Evolutionary conservation across 2,329 filamentous ascomycete species (phyloP).

Genomic region (Knoxdaviesia proteae): DNA sequence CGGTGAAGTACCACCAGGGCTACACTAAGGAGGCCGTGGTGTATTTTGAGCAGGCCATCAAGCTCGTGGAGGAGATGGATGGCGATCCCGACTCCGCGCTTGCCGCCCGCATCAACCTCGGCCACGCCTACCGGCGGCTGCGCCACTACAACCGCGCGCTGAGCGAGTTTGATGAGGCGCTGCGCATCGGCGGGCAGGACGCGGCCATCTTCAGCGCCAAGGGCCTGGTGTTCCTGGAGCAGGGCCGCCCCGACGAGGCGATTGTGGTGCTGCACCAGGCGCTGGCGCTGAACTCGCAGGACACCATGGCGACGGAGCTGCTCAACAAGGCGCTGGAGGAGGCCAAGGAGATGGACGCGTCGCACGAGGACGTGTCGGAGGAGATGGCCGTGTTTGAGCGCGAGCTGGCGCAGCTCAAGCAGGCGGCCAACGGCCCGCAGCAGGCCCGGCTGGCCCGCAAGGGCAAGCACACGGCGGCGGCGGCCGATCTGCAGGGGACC

Average conservation of each 20-base stretch:
- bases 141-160: conserved; percentile 51
- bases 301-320: conserved; percentile 61
- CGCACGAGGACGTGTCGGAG: conserved; percentile 25
- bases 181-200: conserved; percentile 64
- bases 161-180: conserved; percentile 66
- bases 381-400: conserved; percentile 29
- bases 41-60: conserved; percentile 59
- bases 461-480: conserved; percentile 22
- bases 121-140: conserved; percentile 62
- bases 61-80: conserved; percentile 59
- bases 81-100: conserved; percentile 69
- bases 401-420: conserved; percentile 24
- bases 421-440: conserved; percentile 16
- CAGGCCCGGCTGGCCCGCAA: conserved; percentile 11
- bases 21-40: conserved; percentile 53
- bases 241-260: conserved; percentile 54
- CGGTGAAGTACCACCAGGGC: conserved; percentile 87
- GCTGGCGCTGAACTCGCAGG: conserved; percentile 56
- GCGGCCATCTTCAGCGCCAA: conserved; percentile 62
- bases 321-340: conserved; percentile 51
- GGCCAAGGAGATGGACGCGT: conserved; percentile 24
- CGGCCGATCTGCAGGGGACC: conserved; percentile 11
- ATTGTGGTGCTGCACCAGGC: conserved; percentile 70
- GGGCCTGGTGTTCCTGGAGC: conserved; percentile 64
- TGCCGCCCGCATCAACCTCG: conserved; percentile 70